Conservation (phyloP, 1,139 yeast species). For the Geotrichum phurueaensis region DNA sequence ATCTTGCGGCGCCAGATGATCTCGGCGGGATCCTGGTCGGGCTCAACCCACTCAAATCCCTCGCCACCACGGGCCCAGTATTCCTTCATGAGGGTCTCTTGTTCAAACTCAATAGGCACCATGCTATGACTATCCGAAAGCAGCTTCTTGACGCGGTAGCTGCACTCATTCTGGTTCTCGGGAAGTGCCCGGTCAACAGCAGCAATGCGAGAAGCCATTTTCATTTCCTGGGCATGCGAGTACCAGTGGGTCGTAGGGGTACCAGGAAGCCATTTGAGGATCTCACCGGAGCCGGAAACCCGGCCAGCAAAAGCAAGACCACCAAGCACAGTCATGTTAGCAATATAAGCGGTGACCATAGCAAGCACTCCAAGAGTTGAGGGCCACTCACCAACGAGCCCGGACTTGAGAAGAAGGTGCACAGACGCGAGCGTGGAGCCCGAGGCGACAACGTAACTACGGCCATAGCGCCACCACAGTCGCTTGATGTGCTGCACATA, state of each 20-base stretch:
- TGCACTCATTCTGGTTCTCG: slow-evolving; percentile 38
- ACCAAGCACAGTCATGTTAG: slow-evolving; percentile 50
- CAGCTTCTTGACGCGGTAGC: slow-evolving; percentile 32
- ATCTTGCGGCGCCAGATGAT: slow-evolving; percentile 18
- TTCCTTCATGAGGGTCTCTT: slow-evolving; percentile 55
- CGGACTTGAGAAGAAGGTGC: slow-evolving; percentile 32
- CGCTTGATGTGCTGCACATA: slow-evolving; percentile 28
- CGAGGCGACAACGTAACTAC: slow-evolving; percentile 35
- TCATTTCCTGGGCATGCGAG: slow-evolving; percentile 61
- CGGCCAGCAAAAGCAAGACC: slow-evolving; percentile 53
- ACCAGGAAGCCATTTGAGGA: slow-evolving; percentile 58
- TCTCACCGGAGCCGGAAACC: slow-evolving; percentile 55
- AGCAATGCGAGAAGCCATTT: slow-evolving; percentile 58
- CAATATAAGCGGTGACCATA: slow-evolving; percentile 57
- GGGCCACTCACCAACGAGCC: slow-evolving; percentile 40
- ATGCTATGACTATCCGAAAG: slow-evolving; percentile 25
- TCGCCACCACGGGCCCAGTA: slow-evolving; percentile 75
- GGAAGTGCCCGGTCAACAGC: slow-evolving; percentile 50
- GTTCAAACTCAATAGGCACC: slow-evolving; percentile 58
- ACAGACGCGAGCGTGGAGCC: slow-evolving; percentile 33
- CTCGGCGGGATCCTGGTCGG: slow-evolving; percentile 73
- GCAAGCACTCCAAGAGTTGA: slow-evolving; percentile 43
- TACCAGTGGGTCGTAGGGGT: slow-evolving; percentile 62
- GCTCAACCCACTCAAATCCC: slow-evolving; percentile 74
- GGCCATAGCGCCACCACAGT: slow-evolving; percentile 26